Evolutionary conservation across 2,329 filamentous ascomycete species (phyloP).

Genomic region (Passalora sequoiae): DNA sequence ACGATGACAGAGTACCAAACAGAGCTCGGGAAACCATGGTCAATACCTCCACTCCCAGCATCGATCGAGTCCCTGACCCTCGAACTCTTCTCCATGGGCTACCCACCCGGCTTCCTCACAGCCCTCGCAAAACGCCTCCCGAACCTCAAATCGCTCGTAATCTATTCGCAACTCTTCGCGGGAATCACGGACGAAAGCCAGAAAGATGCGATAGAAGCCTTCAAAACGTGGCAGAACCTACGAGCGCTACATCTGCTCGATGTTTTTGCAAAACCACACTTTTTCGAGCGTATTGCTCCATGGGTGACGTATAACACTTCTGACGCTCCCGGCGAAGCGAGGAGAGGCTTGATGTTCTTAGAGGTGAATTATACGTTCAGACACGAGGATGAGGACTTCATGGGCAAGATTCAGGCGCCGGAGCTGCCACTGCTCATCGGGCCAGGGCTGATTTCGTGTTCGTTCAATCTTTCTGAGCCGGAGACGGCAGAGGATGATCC

Average conservation of each 20-base stretch:
- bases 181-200: constrained; percentile 38
- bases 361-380: constrained; percentile 46
- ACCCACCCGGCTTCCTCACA: constrained; percentile 42
- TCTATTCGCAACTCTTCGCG: constrained; percentile 45
- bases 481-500: constrained; percentile 33
- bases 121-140: constrained; percentile 38
- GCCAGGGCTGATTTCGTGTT: constrained; percentile 36
- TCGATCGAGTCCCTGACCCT: constrained; percentile 43
- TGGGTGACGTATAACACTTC: constrained; percentile 32
- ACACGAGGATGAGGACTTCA: constrained; percentile 41
- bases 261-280: constrained; percentile 41
- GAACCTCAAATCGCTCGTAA: constrained; percentile 40
- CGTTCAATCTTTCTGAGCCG: constrained; percentile 36
- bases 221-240: constrained; percentile 35
- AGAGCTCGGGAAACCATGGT: constrained; percentile 35
- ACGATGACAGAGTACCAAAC: constrained; percentile 44
- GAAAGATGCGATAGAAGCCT: constrained; percentile 41
- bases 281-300: constrained; percentile 34
- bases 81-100: constrained; percentile 47
- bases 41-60: constrained; percentile 37
- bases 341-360: constrained; percentile 39
- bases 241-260: constrained; percentile 46
- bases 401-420: constrained; percentile 36
- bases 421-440: constrained; percentile 36
- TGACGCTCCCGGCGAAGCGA: constrained; percentile 25